Evolutionary conservation across 176 grass and related monocot genomes (phyloP).

Genomic region (Oryza australiensis): DNA sequence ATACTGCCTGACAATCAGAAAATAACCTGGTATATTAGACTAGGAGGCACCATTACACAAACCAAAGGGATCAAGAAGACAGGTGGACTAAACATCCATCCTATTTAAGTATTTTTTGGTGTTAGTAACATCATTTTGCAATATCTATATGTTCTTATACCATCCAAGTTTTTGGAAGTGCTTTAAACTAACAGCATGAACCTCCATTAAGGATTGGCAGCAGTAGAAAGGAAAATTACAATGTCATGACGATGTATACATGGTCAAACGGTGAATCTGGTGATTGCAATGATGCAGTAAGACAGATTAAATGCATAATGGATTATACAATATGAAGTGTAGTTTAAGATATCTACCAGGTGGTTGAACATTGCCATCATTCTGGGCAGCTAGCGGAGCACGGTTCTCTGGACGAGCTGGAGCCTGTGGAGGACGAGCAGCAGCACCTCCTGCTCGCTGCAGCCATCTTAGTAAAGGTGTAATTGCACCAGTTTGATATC

Average conservation of each 20-base stretch:
- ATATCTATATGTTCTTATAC: background rate
- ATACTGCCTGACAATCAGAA: background rate
- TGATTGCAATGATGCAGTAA: background rate
- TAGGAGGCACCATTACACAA: slow-evolving; percentile 15
- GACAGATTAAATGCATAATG: slow-evolving; percentile 11
- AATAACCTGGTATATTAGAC: background rate
- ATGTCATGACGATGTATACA: background rate
- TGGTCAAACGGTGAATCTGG: background rate
- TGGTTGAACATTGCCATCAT: slow-evolving; percentile 53
- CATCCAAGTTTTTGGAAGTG: background rate
- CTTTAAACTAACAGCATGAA: slow-evolving; percentile 13
- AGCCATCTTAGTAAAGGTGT: slow-evolving; percentile 77
- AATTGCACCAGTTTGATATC: slow-evolving; percentile 88
- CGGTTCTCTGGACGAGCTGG: slow-evolving; percentile 51
- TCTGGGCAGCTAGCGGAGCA: slow-evolving; percentile 46
- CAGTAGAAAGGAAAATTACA: slow-evolving; percentile 8
- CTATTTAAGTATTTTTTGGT: background rate
- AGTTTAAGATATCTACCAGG: slow-evolving; percentile 45
- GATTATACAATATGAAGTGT: background rate
- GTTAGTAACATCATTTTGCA: background rate
- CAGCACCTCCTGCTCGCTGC: slow-evolving; percentile 53
- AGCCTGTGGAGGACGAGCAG: slow-evolving; percentile 58
- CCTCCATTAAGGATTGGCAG: slow-evolving; percentile 6
- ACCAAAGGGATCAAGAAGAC: slow-evolving; percentile 20
- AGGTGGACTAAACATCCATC: background rate